A percentile compares a stretch with the other conserved stretches of the same genome.
phyloP scores from a whole-genome alignment of 495 filamentous ascomycete genomes.

The Corynascus novoguineensis region DNA sequence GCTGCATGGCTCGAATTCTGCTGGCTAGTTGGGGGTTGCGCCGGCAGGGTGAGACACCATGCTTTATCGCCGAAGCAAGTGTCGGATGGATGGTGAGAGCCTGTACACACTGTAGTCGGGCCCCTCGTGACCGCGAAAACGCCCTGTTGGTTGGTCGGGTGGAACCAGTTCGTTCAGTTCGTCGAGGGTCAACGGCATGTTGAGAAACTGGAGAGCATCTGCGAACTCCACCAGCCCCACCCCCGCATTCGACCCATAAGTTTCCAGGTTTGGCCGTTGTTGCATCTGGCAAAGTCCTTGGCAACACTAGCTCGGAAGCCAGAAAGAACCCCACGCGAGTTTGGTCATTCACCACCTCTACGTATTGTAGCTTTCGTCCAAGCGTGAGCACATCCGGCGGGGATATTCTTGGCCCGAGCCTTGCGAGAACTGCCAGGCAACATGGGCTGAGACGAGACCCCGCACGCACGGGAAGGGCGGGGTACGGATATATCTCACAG shows the following conservation, averaged over 20 bases:
- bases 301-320: not conserved
- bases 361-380: not conserved
- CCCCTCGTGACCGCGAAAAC: no score
- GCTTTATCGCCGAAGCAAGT: not conserved
- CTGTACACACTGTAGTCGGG: no score
- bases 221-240: not conserved
- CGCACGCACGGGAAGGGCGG: slow-evolving; percentile 9
- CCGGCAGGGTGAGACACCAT: not conserved
- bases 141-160: no score
- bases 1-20: no score
- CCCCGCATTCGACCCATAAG: slow-evolving; percentile 7
- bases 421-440: no score
- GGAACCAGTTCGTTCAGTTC: not conserved
- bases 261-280: not conserved
- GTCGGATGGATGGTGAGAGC: not conserved
- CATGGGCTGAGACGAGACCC: slow-evolving; percentile 1
- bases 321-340: not conserved
- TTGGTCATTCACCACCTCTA: no score
- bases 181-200: no score
- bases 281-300: no score
- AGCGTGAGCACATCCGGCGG: not conserved
- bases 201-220: no score
- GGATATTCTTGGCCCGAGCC: not conserved
- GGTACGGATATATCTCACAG: no score
- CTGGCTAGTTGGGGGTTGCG: no score